phyloP scores from a whole-genome alignment of 2,329 filamentous ascomycete genomes.

The Aspergillus sp. region DNA sequence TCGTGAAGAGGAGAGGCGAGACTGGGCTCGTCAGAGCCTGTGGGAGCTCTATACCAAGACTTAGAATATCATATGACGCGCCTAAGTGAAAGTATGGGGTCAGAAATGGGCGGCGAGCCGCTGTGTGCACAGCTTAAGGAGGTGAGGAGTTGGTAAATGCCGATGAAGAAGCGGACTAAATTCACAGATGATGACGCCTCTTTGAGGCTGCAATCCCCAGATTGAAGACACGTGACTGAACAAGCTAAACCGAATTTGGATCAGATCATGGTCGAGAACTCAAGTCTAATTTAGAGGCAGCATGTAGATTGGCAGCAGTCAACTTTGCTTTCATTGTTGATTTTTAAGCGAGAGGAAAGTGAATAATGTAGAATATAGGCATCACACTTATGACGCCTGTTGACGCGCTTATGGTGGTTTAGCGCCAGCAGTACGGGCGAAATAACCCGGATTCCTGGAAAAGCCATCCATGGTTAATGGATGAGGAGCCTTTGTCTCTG shows the following conservation, averaged over 20 bases:
- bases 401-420: neutral
- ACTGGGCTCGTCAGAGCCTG: constrained; percentile 16
- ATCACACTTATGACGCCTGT: neutral
- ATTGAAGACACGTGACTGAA: neutral
- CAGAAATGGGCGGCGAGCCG: neutral
- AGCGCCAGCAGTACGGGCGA: neutral
- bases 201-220: neutral
- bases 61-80: constrained; percentile 10
- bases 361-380: neutral
- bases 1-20: constrained; percentile 9
- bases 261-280: neutral
- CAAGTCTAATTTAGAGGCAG: neutral
- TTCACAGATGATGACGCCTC: neutral
- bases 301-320: neutral
- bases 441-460: neutral
- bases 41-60: constrained; percentile 8
- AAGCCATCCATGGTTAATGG: neutral
- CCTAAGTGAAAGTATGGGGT: neutral
- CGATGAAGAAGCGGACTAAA: neutral
- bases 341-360: neutral
- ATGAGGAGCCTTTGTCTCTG: neutral
- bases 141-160: neutral
- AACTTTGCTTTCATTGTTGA: neutral
- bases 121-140: neutral
- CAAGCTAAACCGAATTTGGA: neutral